Conservation (phyloP, 2,329 filamentous ascomycete species). For the Sporothrix sp. region DNA sequence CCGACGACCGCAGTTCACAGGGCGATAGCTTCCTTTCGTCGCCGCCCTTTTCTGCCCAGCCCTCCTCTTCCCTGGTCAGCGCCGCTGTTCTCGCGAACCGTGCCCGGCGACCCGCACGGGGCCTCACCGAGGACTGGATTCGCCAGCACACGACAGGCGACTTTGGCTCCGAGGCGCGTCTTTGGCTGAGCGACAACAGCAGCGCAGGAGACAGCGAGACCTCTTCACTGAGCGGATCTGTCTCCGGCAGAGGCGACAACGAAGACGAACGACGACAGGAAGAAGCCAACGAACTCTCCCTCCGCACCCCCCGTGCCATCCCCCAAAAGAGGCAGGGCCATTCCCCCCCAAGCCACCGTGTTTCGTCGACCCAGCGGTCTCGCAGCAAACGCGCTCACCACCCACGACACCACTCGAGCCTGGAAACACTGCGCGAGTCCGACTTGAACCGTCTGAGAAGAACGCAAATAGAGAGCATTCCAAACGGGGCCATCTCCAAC, state of each 20-base stretch:
- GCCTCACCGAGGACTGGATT: conserved; percentile 77
- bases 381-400: conserved; percentile 26
- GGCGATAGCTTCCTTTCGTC: conserved; percentile 17
- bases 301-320: conserved; percentile 12
- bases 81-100: conserved; percentile 55
- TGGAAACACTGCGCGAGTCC: conserved; percentile 44
- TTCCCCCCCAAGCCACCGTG: not conserved
- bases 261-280: no score
- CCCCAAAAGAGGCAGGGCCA: not conserved
- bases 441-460: conserved; percentile 19
- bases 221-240: conserved; percentile 62
- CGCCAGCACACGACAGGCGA: conserved; percentile 70
- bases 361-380: not conserved
- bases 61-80: conserved; percentile 31
- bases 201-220: conserved; percentile 61
- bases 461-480: not conserved
- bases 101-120: conserved; percentile 47
- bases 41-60: conserved; percentile 13
- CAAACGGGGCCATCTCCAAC: not conserved
- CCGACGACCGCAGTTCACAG: conserved; percentile 15
- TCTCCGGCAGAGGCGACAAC: no score
- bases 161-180: conserved; percentile 57
- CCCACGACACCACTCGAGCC: conserved; percentile 41
- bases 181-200: conserved; percentile 80
- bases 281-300: conserved; percentile 9